Conservation (phyloP, 805 yeast species). For the Debaryomyces castellii region DNA sequence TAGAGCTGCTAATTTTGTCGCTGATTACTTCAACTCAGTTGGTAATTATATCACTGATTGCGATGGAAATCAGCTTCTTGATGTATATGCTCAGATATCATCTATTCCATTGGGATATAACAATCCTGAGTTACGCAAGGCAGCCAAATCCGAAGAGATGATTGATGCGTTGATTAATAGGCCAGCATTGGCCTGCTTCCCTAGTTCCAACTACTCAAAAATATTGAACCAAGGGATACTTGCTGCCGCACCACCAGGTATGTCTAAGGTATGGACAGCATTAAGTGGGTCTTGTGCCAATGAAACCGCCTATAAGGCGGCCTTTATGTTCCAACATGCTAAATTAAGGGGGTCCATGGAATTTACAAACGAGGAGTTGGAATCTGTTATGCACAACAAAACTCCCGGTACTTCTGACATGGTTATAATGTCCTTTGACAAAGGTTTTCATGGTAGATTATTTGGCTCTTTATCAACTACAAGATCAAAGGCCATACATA, state of each 20-base stretch:
- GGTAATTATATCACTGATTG: constrained; percentile 44
- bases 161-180: constrained; percentile 68
- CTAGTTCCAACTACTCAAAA: constrained; percentile 50
- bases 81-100: constrained; percentile 66
- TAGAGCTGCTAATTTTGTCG: constrained; percentile 41
- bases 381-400: constrained; percentile 49
- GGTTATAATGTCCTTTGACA: constrained; percentile 53
- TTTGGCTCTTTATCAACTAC: constrained; percentile 58
- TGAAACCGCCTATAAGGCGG: constrained; percentile 71
- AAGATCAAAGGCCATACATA: constrained; percentile 56
- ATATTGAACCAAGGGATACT: constrained; percentile 51
- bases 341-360: constrained; percentile 48
- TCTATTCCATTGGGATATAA: constrained; percentile 85
- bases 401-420: constrained; percentile 54
- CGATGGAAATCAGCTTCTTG: constrained; percentile 41
- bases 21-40: constrained; percentile 36
- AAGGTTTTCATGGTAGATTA: constrained; percentile 57
- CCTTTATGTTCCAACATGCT: constrained; percentile 62
- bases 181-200: constrained; percentile 47
- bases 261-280: constrained; percentile 61
- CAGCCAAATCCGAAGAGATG: constrained; percentile 70
- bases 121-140: constrained; percentile 70
- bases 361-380: constrained; percentile 46
- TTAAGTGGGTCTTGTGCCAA: constrained; percentile 69
- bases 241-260: constrained; percentile 66